Evolutionary conservation across 2,329 filamentous ascomycete species (phyloP).

Genomic region (Paecilomyces niveus): DNA sequence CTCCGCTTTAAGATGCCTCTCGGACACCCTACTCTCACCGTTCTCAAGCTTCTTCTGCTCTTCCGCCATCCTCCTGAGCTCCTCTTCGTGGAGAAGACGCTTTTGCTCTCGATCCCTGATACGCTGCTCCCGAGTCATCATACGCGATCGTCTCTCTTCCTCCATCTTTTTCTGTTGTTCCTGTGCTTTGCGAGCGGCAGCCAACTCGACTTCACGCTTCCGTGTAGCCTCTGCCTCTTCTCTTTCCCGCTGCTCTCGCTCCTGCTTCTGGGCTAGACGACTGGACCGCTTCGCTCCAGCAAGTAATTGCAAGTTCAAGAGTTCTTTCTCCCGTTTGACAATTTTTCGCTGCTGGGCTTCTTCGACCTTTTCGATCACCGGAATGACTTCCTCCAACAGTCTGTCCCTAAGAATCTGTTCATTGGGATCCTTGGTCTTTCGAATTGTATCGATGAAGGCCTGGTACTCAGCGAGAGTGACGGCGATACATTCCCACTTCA

Average conservation of each 20-base stretch:
- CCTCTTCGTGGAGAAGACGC: constrained; percentile 75
- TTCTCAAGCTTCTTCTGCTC: constrained; percentile 57
- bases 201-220: constrained; percentile 58
- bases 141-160: constrained; percentile 68
- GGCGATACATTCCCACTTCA: constrained; percentile 87
- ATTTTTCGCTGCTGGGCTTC: constrained; percentile 62
- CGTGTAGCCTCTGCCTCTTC: constrained; percentile 63
- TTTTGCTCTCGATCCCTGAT: constrained; percentile 79
- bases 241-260: constrained; percentile 69
- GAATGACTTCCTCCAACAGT: constrained; percentile 71
- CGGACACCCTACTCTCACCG: constrained; percentile 60
- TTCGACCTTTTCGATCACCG: constrained; percentile 71
- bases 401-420: constrained; percentile 70
- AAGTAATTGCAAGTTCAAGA: constrained; percentile 75
- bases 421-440: constrained; percentile 72
- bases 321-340: constrained; percentile 70
- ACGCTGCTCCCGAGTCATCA: constrained; percentile 78
- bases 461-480: constrained; percentile 73
- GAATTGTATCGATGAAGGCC: constrained; percentile 61
- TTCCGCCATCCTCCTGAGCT: constrained; percentile 71
- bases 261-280: constrained; percentile 72
- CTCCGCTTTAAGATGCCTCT: constrained; percentile 72
- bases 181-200: constrained; percentile 53
- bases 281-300: constrained; percentile 93
- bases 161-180: constrained; percentile 58